Base-by-base conservation (phyloP, 2,329 filamentous ascomycete genomes). In the Penicillium paneum region DNA sequence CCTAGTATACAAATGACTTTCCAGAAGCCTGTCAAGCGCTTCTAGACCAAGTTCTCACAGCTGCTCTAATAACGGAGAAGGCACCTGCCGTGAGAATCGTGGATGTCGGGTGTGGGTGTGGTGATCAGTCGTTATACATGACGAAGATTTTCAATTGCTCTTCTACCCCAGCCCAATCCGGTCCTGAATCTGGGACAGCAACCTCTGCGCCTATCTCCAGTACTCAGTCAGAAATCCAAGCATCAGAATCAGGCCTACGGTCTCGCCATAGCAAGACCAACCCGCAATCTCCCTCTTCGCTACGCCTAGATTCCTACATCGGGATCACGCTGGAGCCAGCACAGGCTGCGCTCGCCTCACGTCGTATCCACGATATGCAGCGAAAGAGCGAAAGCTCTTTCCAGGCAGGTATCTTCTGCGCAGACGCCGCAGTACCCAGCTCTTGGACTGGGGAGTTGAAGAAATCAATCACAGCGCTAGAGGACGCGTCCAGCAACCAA, bases 51-150 rank as follows among this genome's bases (percentile, higher is more conserved):
- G 73, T 83, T 5, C 65, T 84, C 19, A 64, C 71, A 6, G 76
- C 81, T 0, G 74, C 75, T 1, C 67, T 83, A 5, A 52, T 75
- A 28, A 38, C 57, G 40, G 49, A 57, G 32, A 36, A 55, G 35
- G 43, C 49, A 2, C 28, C 35, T 3, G 50, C 59, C 3, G 19
- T 61, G 6, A 42, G 58, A 19, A 39, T 70, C 10, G 67, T 85
- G 1, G 82, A 85, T 55, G 70, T 84, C 1, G 82, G 83, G 2
- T 81, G 83, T 56, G 82, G 83, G 10, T 85, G 83, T 57, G 83
- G 83, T 31, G 81, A 85, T 59, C 83, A 85, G 64, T 81, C 77
- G 0, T 64, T 79, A 19, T 76, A 79, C 52, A 61, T 83, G 24
- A 73, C 70, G 1, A 65, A 64, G 11, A 62, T 70, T 24, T 56